These are phyloP conservation scores for Leccinum fibrillosum DNA, from an alignment of 768 basidiomycete species.

Conservation along the genomic window DNA sequence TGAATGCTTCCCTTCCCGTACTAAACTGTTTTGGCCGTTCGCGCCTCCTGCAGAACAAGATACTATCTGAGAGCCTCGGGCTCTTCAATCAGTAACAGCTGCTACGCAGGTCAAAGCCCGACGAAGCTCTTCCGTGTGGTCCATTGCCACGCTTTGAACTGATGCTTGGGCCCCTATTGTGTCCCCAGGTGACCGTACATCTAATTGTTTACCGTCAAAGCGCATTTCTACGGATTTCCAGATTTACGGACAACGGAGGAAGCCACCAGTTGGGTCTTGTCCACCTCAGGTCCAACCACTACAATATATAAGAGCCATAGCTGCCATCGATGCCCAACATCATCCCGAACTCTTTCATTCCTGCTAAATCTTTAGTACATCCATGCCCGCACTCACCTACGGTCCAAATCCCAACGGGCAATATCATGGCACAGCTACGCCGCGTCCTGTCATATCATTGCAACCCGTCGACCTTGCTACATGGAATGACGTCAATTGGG, in stretches of 20 bases:
- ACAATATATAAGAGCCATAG: constrained; percentile 6
- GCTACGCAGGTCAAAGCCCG: background rate
- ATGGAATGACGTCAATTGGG: constrained; percentile 27
- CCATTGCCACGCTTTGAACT: background rate
- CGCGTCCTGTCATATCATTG: constrained; percentile 3
- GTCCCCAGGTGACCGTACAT: background rate
- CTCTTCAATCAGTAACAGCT: no score
- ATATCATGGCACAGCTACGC: background rate
- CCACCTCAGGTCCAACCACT: constrained; percentile 4
- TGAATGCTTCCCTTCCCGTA: constrained; percentile 18
- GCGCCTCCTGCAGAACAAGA: background rate
- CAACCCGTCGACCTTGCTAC: constrained; percentile 22
- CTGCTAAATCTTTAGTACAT: background rate
- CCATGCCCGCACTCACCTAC: constrained; percentile 6
- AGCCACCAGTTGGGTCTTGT: constrained; percentile 11
- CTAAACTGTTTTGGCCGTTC: constrained; percentile 5
- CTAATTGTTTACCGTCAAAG: constrained; percentile 15
- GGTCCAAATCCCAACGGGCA: background rate
- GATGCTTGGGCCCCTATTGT: constrained; percentile 2
- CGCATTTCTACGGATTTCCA: constrained; percentile 1
- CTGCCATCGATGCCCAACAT: background rate
- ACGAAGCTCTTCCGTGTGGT: constrained; percentile 1
- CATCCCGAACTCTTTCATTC: background rate
- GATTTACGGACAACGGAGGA: constrained; percentile 12
- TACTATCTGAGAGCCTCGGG: no score